A percentile compares a stretch with the other conserved stretches of the same genome.
Evolutionary conservation across 2,329 filamentous ascomycete species (phyloP).

Genomic region (Paecilomyces sp.): DNA sequence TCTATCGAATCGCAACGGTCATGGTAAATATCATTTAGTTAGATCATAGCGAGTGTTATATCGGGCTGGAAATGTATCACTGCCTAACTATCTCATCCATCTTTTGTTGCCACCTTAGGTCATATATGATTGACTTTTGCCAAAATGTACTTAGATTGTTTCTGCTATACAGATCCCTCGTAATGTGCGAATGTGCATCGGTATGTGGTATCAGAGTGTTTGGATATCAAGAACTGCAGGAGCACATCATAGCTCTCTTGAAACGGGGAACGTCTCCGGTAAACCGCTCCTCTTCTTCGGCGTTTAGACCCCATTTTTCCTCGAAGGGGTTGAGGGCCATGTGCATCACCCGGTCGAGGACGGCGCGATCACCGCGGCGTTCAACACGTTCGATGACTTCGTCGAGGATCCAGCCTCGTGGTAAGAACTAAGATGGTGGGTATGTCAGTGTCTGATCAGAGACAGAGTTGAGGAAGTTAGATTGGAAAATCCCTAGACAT

Average conservation of each 20-base stretch:
- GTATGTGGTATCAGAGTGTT: background rate
- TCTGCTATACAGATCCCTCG: background rate
- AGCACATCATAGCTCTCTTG: constrained; percentile 82
- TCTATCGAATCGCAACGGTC: too few species aligned
- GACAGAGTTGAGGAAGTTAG: too few species aligned
- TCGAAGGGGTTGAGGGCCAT: constrained; percentile 80
- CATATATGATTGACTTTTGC: background rate
- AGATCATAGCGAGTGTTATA: background rate
- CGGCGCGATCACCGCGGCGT: constrained; percentile 70
- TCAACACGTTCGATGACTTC: constrained; percentile 88
- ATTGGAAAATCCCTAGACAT: constrained; percentile 6
- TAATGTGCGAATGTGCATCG: background rate
- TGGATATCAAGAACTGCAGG: constrained; percentile 68
- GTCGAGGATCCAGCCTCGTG: constrained; percentile 85
- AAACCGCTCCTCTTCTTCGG: constrained; percentile 72
- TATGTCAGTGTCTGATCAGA: background rate
- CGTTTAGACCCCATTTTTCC: constrained; percentile 56
- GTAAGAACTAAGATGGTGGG: constrained; percentile 56
- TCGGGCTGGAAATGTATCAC: background rate
- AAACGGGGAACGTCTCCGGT: constrained; percentile 75
- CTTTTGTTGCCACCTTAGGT: background rate
- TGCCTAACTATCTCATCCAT: background rate
- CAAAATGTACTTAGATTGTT: background rate
- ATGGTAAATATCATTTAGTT: background rate
- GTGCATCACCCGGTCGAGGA: constrained; percentile 70